Evolutionary conservation across 495 filamentous ascomycete species (phyloP).

Genomic region (Geoglossum glabrum): DNA sequence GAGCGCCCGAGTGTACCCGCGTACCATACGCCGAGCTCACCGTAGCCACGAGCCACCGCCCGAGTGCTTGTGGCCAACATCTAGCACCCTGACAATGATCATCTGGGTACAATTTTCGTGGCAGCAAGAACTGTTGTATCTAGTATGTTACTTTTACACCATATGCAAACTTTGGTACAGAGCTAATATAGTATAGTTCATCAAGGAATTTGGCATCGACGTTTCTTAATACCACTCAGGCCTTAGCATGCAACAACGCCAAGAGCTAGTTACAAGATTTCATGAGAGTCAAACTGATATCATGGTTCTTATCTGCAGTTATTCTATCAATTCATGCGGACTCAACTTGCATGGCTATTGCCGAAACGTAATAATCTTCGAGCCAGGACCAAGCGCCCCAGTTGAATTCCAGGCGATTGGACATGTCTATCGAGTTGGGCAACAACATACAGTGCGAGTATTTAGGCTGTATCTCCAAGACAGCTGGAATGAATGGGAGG

Average conservation of each 20-base stretch:
- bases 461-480: neutral
- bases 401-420: neutral
- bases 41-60: too few species aligned
- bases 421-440: neutral
- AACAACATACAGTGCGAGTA: neutral
- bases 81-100: too few species aligned
- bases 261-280: neutral
- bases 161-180: neutral
- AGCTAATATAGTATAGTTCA: neutral
- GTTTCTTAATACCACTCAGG: neutral
- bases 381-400: neutral
- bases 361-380: neutral
- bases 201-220: neutral
- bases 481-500: neutral
- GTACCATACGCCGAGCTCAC: too few species aligned
- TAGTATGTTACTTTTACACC: neutral
- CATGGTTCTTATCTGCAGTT: neutral
- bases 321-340: neutral
- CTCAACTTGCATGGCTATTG: neutral
- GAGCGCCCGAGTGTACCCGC: too few species aligned
- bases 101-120: neutral
- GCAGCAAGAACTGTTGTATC: neutral
- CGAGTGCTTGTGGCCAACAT: too few species aligned
- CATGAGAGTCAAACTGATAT: neutral
- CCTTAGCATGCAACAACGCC: neutral